These are phyloP conservation scores for Mycena citricolor DNA, from an alignment of 1,284 basidiomycete species.

Conservation along the genomic window DNA sequence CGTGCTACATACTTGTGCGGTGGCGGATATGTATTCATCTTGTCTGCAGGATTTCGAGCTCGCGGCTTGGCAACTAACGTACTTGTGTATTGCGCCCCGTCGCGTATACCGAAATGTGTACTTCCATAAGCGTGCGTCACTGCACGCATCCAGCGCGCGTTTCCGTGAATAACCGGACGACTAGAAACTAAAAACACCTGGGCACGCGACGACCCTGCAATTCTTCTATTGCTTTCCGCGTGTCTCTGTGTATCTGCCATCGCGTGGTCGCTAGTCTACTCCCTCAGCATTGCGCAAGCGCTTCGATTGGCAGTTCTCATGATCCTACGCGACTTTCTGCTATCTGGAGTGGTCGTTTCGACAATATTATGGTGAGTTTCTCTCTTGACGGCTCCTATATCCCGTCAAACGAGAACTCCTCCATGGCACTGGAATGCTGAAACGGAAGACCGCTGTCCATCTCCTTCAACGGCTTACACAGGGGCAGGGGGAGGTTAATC, in stretches of 20 bases:
- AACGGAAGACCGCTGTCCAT: too few species aligned
- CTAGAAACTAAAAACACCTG: slow-evolving; percentile 97
- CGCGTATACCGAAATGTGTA: slow-evolving; percentile 92
- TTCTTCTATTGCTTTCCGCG: slow-evolving; percentile 79
- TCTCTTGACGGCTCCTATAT: too few species aligned
- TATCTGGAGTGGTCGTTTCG: slow-evolving; percentile 72
- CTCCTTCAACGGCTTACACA: too few species aligned
- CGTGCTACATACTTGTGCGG: slow-evolving; percentile 1
- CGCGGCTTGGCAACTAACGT: slow-evolving; percentile 91
- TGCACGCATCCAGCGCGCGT: slow-evolving; percentile 3
- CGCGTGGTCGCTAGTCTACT: slow-evolving; percentile 86
- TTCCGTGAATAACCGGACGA: background rate
- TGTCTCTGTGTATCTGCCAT: slow-evolving; percentile 76
- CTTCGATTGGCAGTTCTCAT: slow-evolving; percentile 73
- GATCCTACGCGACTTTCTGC: slow-evolving; percentile 85
- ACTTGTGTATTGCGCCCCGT: slow-evolving; percentile 85
- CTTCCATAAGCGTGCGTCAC: slow-evolving; percentile 85
- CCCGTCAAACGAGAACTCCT: too few species aligned
- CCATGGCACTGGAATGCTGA: too few species aligned
- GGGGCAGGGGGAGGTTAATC: too few species aligned
- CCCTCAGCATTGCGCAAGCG: slow-evolving; percentile 53
- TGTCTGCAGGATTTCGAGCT: slow-evolving; percentile 84
- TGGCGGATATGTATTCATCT: slow-evolving; percentile 8
- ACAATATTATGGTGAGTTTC: slow-evolving; percentile 72
- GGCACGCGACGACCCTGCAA: slow-evolving; percentile 94